These are phyloP conservation scores for Drosera capensis DNA, from an alignment of 148 eudicot species.

Conservation along the genomic window DNA sequence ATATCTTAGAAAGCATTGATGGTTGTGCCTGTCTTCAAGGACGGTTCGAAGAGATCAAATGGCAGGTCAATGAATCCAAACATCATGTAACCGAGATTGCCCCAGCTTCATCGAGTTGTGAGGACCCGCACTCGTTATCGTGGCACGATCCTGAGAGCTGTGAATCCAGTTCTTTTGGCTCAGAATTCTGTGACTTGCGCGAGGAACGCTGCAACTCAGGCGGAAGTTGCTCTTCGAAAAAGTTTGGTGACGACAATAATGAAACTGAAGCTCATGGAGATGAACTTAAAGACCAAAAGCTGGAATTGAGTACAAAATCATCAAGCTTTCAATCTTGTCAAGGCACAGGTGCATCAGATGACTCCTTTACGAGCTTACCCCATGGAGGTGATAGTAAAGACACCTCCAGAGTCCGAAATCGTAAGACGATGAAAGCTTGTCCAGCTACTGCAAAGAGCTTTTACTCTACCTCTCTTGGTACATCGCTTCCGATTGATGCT, in stretches of 20 bases:
- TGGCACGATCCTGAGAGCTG: slow-evolving; percentile 1
- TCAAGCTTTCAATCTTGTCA: no score
- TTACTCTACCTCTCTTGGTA: background rate
- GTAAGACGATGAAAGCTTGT: slow-evolving; percentile 4
- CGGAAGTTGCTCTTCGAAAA: no score
- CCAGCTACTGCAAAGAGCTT: background rate
- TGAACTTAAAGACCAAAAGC: no score
- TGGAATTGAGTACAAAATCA: no score
- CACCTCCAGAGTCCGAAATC: slow-evolving; percentile 1
- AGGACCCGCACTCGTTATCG: background rate
- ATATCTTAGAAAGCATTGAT: slow-evolving; percentile 23
- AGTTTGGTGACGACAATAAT: no score
- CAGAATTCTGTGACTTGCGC: background rate
- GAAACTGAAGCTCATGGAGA: no score
- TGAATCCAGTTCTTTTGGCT: slow-evolving; percentile 5
- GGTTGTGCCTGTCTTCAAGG: slow-evolving; percentile 58
- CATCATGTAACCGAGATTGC: slow-evolving; percentile 4
- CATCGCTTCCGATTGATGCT: background rate
- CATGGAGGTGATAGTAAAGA: no score
- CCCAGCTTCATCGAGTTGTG: background rate
- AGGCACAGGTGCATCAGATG: background rate
- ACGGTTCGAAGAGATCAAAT: slow-evolving; percentile 68
- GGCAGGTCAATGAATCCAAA: slow-evolving; percentile 30
- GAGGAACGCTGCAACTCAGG: no score
- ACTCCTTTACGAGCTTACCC: slow-evolving; percentile 4